phyloP scores from a whole-genome alignment of 768 basidiomycete genomes.

The Cubamyces sp. region DNA sequence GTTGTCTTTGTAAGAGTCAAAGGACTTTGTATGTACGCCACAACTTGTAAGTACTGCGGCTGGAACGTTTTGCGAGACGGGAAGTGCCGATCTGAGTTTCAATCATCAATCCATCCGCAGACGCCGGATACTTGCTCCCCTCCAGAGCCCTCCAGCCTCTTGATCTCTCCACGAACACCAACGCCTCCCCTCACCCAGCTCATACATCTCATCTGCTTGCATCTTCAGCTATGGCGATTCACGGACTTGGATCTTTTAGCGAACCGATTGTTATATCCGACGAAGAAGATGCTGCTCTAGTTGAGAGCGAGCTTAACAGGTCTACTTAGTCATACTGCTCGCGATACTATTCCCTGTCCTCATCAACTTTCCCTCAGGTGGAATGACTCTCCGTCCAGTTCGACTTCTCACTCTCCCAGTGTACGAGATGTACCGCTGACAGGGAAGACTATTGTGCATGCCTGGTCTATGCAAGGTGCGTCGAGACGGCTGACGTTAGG shows the following conservation, averaged over 20 bases:
- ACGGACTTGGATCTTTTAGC: conserved; percentile 27
- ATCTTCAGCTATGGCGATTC: conserved; percentile 14
- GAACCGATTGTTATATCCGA: conserved; percentile 34
- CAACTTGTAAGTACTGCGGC: too few species aligned
- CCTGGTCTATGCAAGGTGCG: not conserved
- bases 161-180: not conserved
- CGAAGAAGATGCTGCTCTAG: conserved; percentile 33
- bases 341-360: not conserved
- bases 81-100: not conserved
- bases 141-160: not conserved
- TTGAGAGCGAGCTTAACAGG: conserved; percentile 29
- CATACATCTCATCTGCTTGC: not conserved
- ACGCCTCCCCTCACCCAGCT: not conserved
- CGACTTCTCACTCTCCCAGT: not conserved
- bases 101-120: not conserved
- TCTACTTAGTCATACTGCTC: not conserved
- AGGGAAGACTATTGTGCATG: too few species aligned
- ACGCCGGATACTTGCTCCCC: not conserved
- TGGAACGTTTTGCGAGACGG: not conserved
- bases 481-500: not conserved
- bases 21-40: too few species aligned
- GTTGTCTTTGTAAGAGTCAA: too few species aligned
- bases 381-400: conserved; percentile 2
- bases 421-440: not conserved
- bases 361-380: not conserved